Conservation (phyloP, 306 rosid genomes). For the Hippophae gyantsensis region DNA sequence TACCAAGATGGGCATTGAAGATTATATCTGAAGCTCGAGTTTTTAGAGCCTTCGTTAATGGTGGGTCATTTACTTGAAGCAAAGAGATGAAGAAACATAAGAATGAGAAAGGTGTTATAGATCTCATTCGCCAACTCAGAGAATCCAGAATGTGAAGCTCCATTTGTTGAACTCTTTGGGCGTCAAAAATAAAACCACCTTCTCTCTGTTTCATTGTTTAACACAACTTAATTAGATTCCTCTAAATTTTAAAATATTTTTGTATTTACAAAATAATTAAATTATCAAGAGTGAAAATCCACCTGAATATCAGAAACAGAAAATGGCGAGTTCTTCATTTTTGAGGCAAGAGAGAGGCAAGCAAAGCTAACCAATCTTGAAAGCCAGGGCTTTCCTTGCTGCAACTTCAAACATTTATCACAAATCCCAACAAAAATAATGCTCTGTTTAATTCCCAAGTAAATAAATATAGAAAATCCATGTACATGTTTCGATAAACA, state of each 20-base stretch:
- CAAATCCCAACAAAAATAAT: not conserved
- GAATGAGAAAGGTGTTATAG: slow-evolving; percentile 68
- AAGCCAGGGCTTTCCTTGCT: slow-evolving; percentile 54
- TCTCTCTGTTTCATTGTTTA: slow-evolving; percentile 34
- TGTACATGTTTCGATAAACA: not conserved
- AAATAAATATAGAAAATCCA: not conserved
- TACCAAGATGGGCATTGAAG: slow-evolving; percentile 57
- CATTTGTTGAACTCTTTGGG: slow-evolving; percentile 41
- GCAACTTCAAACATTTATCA: slow-evolving; percentile 7
- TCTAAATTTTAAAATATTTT: not conserved
- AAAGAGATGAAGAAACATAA: slow-evolving; percentile 42
- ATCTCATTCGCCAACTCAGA: slow-evolving; percentile 66
- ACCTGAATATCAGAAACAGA: slow-evolving; percentile 37
- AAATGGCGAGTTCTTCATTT: slow-evolving; percentile 49
- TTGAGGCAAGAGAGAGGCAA: slow-evolving; percentile 59
- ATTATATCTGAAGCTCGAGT: slow-evolving; percentile 46
- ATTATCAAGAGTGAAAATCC: not conserved
- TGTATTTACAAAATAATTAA: not conserved
- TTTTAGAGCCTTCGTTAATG: slow-evolving; percentile 38
- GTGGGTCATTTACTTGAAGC: slow-evolving; percentile 30
- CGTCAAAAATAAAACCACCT: slow-evolving; percentile 38
- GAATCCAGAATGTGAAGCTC: slow-evolving; percentile 59
- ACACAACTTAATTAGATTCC: not conserved
- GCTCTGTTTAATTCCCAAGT: slow-evolving; percentile 7
- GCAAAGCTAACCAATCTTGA: slow-evolving; percentile 37